These are phyloP conservation scores for Trametes sp. DNA, from an alignment of 1,284 basidiomycete species.

Conservation along the genomic window DNA sequence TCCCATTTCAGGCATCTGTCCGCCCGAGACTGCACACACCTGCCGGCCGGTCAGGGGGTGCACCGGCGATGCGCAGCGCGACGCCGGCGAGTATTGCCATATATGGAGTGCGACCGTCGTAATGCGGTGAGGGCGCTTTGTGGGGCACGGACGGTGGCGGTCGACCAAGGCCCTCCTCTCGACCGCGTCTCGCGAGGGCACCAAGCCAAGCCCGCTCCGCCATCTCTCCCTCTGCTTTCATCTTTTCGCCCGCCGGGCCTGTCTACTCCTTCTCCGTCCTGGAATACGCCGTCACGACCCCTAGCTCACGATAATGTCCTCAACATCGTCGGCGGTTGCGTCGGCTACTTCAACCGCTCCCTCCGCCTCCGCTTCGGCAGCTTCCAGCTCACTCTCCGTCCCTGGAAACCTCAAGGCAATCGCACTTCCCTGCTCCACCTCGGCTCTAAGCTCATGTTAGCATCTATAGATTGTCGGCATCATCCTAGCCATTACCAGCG, in stretches of 20 bases:
- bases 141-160: neutral
- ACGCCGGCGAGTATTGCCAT: constrained; percentile 10
- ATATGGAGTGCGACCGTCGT: constrained; percentile 6
- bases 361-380: constrained; percentile 42
- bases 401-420: constrained; percentile 49
- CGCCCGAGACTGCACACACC: neutral
- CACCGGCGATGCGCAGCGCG: constrained; percentile 7
- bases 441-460: constrained; percentile 25
- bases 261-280: constrained; percentile 16
- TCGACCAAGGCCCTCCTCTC: neutral
- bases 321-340: constrained; percentile 43
- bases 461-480: constrained; percentile 71
- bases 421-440: constrained; percentile 6
- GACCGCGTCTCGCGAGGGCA: constrained; percentile 1
- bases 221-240: constrained; percentile 14
- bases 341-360: constrained; percentile 45
- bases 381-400: constrained; percentile 47
- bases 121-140: neutral
- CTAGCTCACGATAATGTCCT: constrained; percentile 43
- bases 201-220: constrained; percentile 8
- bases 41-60: neutral
- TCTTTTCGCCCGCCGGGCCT: constrained; percentile 3
- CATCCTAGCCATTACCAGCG: constrained; percentile 83
- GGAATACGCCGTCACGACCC: constrained; percentile 25
- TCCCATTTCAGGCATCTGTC: neutral